These are phyloP conservation scores for Microcera coccophila DNA, from an alignment of 2,329 filamentous ascomycete species.

Conservation along the genomic window DNA sequence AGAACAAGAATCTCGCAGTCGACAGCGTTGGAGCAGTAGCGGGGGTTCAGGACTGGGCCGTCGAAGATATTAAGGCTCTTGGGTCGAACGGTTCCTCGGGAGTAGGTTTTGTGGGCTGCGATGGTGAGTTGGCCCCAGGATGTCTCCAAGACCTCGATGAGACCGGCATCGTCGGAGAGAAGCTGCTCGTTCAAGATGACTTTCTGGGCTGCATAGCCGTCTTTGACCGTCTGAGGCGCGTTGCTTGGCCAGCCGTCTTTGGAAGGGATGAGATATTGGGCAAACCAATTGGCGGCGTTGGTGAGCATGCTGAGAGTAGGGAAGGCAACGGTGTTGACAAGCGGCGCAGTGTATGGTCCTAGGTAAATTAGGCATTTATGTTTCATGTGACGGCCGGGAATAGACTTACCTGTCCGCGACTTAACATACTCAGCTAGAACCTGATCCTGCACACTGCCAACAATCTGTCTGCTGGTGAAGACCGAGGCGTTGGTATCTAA, in stretches of 20 bases:
- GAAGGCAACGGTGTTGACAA: conserved; percentile 11
- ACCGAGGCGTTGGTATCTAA: conserved; percentile 9
- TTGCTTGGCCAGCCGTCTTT: conserved; percentile 1
- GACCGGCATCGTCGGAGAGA: conserved; percentile 6
- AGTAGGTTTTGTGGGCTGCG: conserved; percentile 14
- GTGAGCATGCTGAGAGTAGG: conserved; percentile 5
- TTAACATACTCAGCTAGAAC: conserved; percentile 6
- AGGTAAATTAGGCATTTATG: no score
- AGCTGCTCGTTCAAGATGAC: conserved; percentile 4
- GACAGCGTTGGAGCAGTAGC: conserved; percentile 13
- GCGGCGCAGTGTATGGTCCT: conserved; percentile 13
- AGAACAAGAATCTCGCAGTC: conserved; percentile 13
- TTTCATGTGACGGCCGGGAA: no score
- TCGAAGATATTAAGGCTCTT: conserved; percentile 6
- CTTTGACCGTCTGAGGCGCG: conserved; percentile 4
- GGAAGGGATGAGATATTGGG: conserved; percentile 3
- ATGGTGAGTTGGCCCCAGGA: conserved; percentile 11
- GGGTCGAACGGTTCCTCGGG: conserved; percentile 5
- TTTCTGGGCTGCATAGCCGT: conserved; percentile 9
- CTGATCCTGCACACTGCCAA: conserved; percentile 6
- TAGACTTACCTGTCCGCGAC: conserved; percentile 8
- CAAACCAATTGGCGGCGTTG: conserved; percentile 1
- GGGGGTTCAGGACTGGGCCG: conserved; percentile 3
- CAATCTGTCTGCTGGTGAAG: conserved; percentile 7
- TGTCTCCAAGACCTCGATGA: conserved; percentile 12